These are phyloP conservation scores for Luffa acutangula DNA, from an alignment of 306 rosid genomes.

Conservation along the genomic window DNA sequence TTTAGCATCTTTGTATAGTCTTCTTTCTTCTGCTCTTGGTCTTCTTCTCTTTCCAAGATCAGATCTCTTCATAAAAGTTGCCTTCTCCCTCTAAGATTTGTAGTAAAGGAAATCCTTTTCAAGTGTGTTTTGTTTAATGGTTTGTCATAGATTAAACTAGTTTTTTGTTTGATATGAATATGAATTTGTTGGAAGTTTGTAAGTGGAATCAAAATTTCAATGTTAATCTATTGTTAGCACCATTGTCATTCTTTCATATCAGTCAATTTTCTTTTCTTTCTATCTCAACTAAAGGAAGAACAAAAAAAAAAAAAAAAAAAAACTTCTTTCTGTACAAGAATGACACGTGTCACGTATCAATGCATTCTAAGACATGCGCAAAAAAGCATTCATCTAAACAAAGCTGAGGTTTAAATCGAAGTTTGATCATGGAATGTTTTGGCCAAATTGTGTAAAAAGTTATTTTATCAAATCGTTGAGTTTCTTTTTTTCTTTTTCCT, in stretches of 20 bases:
- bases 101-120: background rate
- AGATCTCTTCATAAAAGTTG: conserved; percentile 12
- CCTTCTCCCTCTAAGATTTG: background rate
- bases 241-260: background rate
- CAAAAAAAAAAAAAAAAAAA: background rate
- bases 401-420: no score
- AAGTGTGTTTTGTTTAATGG: conserved; percentile 3
- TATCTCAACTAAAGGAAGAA: background rate
- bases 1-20: conserved; percentile 6
- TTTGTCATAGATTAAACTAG: background rate
- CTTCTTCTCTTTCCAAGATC: conserved; percentile 6
- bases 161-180: background rate
- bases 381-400: no score
- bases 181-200: background rate
- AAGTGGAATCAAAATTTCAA: background rate
- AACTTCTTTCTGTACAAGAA: background rate
- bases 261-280: background rate
- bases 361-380: background rate
- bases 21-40: background rate
- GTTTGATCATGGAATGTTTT: no score
- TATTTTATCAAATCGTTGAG: no score
- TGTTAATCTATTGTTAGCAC: background rate
- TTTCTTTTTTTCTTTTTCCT: no score
- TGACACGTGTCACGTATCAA: no score
- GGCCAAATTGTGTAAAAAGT: no score